Conservation (phyloP, 805 yeast genomes). For the Wickerhamomyces chaumierensis region DNA sequence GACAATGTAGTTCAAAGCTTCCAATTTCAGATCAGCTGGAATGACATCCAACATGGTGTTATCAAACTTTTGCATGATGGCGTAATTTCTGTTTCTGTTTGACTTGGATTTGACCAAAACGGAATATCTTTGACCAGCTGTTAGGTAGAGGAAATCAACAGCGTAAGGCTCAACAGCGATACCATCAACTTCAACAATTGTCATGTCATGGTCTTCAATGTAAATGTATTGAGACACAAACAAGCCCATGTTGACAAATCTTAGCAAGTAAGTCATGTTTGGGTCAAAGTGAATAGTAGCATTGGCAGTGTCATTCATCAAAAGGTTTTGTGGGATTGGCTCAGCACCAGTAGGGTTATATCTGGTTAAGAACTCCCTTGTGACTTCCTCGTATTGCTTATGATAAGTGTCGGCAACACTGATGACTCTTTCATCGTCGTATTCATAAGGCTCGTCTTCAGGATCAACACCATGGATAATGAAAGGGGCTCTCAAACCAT, state of each 20-base stretch:
- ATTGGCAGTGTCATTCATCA: conserved; percentile 56
- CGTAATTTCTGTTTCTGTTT: conserved; percentile 34
- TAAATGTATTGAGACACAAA: conserved; percentile 64
- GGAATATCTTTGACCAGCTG: conserved; percentile 77
- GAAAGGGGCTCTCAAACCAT: conserved; percentile 63
- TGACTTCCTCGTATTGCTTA: conserved; percentile 33
- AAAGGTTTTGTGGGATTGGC: conserved; percentile 59
- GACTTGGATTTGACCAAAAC: conserved; percentile 51
- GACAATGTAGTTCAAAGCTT: conserved; percentile 42
- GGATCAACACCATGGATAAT: conserved; percentile 44
- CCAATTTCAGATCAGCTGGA: conserved; percentile 46
- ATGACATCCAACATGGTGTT: conserved; percentile 55
- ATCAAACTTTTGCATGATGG: conserved; percentile 54
- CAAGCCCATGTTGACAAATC: conserved; percentile 58
- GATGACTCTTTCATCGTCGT: conserved; percentile 50
- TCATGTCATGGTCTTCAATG: conserved; percentile 61
- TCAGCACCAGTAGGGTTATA: conserved; percentile 82
- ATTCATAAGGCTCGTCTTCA: conserved; percentile 37
- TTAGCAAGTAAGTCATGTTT: conserved; percentile 49
- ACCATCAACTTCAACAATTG: conserved; percentile 70
- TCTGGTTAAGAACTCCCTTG: conserved; percentile 39
- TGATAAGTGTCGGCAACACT: conserved; percentile 59
- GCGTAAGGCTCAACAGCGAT: conserved; percentile 47
- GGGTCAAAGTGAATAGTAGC: conserved; percentile 44
- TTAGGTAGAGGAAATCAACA: conserved; percentile 45